Base-by-base conservation (phyloP, 148 eudicot species). In the Arbutus unedo region DNA sequence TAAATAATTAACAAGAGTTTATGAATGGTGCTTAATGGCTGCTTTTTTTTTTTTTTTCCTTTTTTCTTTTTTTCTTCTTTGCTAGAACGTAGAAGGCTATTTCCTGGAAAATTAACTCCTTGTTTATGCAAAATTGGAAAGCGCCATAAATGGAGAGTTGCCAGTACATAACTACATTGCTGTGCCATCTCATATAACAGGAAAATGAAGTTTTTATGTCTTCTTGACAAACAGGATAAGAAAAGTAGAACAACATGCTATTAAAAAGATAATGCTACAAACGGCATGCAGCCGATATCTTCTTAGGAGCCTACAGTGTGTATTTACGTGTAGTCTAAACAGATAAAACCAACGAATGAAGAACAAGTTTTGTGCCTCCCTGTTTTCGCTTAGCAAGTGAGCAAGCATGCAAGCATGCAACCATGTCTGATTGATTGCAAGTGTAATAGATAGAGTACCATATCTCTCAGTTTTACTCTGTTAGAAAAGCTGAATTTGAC, bases 401-500 rank as follows among this genome's bases (percentile, higher is more conserved):
- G 73, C 56, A 38, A 56, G 31, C 41, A n/a, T 14, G 73, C 56
- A 38, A 56, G 31, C 41, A n/a, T 14, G 72, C 51, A 54, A 49
- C 23, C 56, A 15, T 70, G 18, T 71, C 10, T 75, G 51, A 23
- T 4, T 64, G 47, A 48, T 60, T 31, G 47, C 10, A 49, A 15
- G 41, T 73, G 19, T 75, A 48, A 60, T 16, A 21, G 18, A 41
- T 60, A 44, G 5, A 41, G 16, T 73, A 13, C 48, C 11, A 5
- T 14, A 16, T 38, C 31, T 25, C 31, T 47, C 31, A 43, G 6
- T 85, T n/a, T 77, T 23, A 51, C 15, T 82, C 76, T 77, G 54
- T 77, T 8, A 7, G n/a, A 41, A 76, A 70, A 60, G 74, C 73
- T 79, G 15, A 76, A 53, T 68, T 49, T 82, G 79, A 56, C 21